Evolutionary conservation across 352 stramenopile genomes (phyloP), one percentile per base, ranked within the genome.

Genomic region (Phytophthora nicotianae): DNA sequence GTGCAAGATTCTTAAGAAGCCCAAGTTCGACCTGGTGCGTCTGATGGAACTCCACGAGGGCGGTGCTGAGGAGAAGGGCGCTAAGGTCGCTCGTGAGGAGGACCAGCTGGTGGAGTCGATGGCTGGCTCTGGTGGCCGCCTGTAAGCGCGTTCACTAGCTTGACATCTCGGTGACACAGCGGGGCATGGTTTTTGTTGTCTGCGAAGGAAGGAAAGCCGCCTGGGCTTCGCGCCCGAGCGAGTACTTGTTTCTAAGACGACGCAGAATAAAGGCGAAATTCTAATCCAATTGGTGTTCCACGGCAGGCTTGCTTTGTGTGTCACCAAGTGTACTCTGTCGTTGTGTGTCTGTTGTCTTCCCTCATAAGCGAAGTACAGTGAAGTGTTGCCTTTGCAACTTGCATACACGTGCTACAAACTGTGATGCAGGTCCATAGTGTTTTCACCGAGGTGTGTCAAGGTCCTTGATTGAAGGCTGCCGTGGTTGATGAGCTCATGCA

Each of bases 1-100:
- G 95, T 98, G 98, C 63, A 99, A 99, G 96, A 97, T 99, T 49
- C 89, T 99, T 35, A 99, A 99, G 94, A 99, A 99, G 90, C 98
- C 98, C 51, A 99, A 99, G 90, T 99, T 99, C 75, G 98, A 99
- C 90, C 79, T 99, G 38, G 96, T 97, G 55, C 98, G 98, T 76
- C 86, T 99, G 47, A 99, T 99, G 98, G 98, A 99, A 78, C 97
- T 99, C 75, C 98, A 99, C 87, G 97, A 98, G 48, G 94, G 97
- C 41, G 88, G 87, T 56, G 86, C 82, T 58, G 92, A 97, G 60
- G 93, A 97, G 71, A 96, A 95, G 79, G 93, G 93, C 50, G 88
- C 89, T 62, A 95, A 95, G 75, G 83, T 98, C 26, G 86, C 89
- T 57, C 88, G 89, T 52, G 74, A 89, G 61, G 84, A 96, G 67